Base-by-base conservation (phyloP, 805 yeast species). In the Metschnikowia rubicola region DNA sequence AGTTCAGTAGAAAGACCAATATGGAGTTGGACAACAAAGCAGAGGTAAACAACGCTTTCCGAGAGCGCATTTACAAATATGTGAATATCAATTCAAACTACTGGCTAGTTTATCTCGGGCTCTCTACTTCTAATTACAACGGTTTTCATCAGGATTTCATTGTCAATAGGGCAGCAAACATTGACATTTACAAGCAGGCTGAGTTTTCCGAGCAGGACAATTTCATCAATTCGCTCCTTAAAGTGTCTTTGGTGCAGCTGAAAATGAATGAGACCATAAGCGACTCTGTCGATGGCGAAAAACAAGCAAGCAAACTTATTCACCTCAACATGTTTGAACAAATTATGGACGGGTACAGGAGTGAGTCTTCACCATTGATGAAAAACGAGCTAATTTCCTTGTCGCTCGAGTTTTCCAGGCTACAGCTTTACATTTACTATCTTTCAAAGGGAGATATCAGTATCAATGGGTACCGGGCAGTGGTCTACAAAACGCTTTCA, bases 301-400 rank as follows among this genome's bases (percentile, higher is more conserved):
- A 49, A 46, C 58, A 56, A 28, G 63, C 67, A 9, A 53, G 67
- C 39, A 68, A 65, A 47, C 57, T 67, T 35, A 69, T 73, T 19
- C 67, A 66, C 49, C 58, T 73, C 50, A 62, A 67, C 53, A 72
- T 73, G 76, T 72, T 69, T 58, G 77, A 73, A 47, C 63, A 62
- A 10, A 71, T 72, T 30, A 53, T 73, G 40, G 57, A 61, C 41
- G 68, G 70, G 37, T 60, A 67, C 40, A 51, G 53, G 21, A 48
- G 50, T 30, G 41, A 48, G 8, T 43, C 48, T 8, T 57, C 62
- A 19, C 55, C 60, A 6, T 44, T 61, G 33, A 52, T 60, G 29
- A 31, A 46, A 15, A 35, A 47, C 19, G 59, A 58, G 47, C 57
- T 69, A 44, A 61, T 69, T 6, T 48, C 60, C 34, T 51, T 70